Evolutionary conservation across 768 basidiomycete species (phyloP).

Genomic region (Mycena vitilis): DNA sequence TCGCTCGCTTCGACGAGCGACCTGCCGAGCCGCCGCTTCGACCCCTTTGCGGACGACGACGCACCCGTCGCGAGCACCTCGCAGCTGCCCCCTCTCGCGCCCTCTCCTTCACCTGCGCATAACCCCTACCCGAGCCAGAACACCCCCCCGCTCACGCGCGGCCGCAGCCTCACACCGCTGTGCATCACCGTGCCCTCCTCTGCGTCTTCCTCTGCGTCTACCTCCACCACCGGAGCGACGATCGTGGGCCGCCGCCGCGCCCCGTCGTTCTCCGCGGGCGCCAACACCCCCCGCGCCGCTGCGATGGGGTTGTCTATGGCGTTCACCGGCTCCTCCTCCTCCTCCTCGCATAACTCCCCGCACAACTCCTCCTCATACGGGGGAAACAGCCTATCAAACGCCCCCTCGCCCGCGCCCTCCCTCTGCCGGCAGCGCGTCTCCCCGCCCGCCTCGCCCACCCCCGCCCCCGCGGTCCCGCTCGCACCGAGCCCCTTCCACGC

Average conservation of each 20-base stretch:
- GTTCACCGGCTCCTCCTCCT: too few species aligned
- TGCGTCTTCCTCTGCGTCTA: neutral
- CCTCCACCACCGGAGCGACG: neutral
- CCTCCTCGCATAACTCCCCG: too few species aligned
- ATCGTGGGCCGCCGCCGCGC: slow-evolving; percentile 28
- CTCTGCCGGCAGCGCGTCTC: neutral
- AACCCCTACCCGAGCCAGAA: slow-evolving; percentile 4
- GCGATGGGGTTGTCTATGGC: neutral
- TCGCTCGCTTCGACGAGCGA: neutral
- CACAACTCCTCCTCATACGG: too few species aligned
- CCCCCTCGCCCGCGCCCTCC: slow-evolving; percentile 7
- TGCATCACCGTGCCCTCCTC: neutral
- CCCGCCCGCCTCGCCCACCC: neutral
- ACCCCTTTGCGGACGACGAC: slow-evolving; percentile 33
- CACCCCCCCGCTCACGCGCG: slow-evolving; percentile 18
- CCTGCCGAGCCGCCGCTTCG: slow-evolving; percentile 16
- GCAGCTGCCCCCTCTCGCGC: neutral
- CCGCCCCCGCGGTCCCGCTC: neutral
- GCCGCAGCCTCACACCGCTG: slow-evolving; percentile 14
- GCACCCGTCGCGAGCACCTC: slow-evolving; percentile 7
- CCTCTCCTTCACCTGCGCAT: neutral
- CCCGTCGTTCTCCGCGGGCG: slow-evolving; percentile 34
- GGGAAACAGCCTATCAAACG: too few species aligned
- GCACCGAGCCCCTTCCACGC: slow-evolving; percentile 35
- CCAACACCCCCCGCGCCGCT: slow-evolving; percentile 1